Evolutionary conservation across 345 rosid species (phyloP).

Genomic region (Lenwebbia sp.): DNA sequence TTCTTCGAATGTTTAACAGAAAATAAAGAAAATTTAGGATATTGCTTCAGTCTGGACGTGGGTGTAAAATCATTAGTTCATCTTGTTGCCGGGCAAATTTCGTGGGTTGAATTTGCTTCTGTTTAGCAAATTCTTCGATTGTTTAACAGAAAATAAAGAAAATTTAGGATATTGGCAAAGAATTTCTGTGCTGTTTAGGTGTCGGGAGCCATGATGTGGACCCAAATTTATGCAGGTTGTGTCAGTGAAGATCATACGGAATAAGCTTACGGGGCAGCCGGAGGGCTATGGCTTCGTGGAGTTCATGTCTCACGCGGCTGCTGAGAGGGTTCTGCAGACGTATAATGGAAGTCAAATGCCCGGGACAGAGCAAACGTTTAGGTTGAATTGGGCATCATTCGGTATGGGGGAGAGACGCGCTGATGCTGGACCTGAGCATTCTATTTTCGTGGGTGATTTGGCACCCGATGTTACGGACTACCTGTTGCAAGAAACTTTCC

Average conservation of each 20-base stretch:
- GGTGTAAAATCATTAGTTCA: background rate
- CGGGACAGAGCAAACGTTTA: conserved; percentile 66
- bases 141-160: background rate
- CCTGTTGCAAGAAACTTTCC: conserved; percentile 88
- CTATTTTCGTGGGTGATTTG: conserved; percentile 93
- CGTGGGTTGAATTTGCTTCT: too few species aligned
- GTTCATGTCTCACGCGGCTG: conserved; percentile 81
- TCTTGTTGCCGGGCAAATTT: background rate
- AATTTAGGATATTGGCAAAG: background rate
- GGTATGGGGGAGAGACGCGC: conserved; percentile 82
- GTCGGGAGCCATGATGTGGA: background rate
- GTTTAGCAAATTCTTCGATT: background rate
- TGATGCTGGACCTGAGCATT: conserved; percentile 92
- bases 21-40: background rate
- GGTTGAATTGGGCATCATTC: conserved; percentile 97
- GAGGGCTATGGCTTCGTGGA: conserved; percentile 98
- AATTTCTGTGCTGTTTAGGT: background rate
- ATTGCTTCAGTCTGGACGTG: background rate
- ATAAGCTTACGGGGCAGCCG: conserved; percentile 87
- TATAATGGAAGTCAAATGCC: conserved; percentile 92
- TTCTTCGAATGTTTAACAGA: background rate
- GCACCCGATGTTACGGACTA: conserved; percentile 94
- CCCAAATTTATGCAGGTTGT: conserved; percentile 34
- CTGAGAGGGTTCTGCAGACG: conserved; percentile 74
- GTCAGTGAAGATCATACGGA: conserved; percentile 87